Conservation (phyloP, 2,329 filamentous ascomycete species). For the Beauveria bassiana region DNA sequence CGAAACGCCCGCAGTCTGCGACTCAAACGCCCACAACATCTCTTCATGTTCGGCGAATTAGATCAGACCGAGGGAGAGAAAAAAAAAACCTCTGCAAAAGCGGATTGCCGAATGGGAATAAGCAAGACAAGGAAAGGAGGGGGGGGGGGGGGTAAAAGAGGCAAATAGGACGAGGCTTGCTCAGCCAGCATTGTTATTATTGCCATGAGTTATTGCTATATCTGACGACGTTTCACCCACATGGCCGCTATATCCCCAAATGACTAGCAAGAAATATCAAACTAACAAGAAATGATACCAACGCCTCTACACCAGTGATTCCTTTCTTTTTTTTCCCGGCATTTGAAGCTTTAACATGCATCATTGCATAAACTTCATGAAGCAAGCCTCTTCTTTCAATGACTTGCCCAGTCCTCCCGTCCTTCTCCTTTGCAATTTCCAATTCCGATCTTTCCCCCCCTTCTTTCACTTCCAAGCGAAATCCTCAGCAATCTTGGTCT, state of each 20-base stretch:
- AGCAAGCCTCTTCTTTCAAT: not conserved
- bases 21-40: not conserved
- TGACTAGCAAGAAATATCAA: not conserved
- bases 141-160: too few species aligned
- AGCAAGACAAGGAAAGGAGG: not conserved
- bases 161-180: not conserved
- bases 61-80: not conserved
- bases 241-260: not conserved
- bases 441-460: conserved; percentile 17
- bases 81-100: not conserved
- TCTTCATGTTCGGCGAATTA: not conserved
- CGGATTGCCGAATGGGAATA: not conserved
- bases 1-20: conserved; percentile 1
- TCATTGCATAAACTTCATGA: not conserved
- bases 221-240: conserved; percentile 1
- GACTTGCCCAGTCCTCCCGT: not conserved
- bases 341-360: not conserved
- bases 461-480: conserved; percentile 44
- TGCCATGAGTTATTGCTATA: not conserved
- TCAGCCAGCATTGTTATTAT: not conserved
- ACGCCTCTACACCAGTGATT: conserved; percentile 3
- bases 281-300: not conserved
- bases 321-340: too few species aligned
- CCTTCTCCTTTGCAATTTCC: not conserved
- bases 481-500: conserved; percentile 44